Conservation (phyloP, 768 basidiomycete species). For the Rhizopogon sp. region DNA sequence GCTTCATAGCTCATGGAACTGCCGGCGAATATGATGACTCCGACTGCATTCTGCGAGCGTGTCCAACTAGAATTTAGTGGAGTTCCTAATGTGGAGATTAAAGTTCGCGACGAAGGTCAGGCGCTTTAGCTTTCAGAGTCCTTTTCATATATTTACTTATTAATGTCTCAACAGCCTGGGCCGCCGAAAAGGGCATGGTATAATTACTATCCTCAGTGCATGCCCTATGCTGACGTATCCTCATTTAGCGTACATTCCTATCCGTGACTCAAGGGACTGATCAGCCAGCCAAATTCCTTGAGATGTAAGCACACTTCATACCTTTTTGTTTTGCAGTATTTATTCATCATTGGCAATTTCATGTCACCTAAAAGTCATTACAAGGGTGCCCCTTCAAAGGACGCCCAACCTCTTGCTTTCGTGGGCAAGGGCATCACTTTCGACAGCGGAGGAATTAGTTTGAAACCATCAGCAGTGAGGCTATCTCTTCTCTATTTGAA, state of each 20-base stretch:
- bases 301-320: constrained; percentile 48
- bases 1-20: constrained; percentile 66
- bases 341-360: background rate
- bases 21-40: constrained; percentile 84
- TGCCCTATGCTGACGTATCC: background rate
- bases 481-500: background rate
- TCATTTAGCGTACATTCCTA: constrained; percentile 67
- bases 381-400: constrained; percentile 58
- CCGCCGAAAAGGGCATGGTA: constrained; percentile 80
- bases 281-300: constrained; percentile 83
- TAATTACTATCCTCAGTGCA: background rate
- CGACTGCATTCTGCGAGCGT: constrained; percentile 73
- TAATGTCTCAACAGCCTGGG: constrained; percentile 54
- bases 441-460: constrained; percentile 82
- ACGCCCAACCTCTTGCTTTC: constrained; percentile 60
- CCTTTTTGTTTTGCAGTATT: background rate
- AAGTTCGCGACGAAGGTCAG: constrained; percentile 70
- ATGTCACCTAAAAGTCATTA: constrained; percentile 52
- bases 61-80: constrained; percentile 62
- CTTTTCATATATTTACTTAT: background rate
- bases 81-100: constrained; percentile 61
- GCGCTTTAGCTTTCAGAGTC: background rate
- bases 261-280: constrained; percentile 80
- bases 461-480: constrained; percentile 70
- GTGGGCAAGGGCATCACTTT: constrained; percentile 92